A percentile compares a stretch with the other conserved stretches of the same genome.
Conservation (phyloP, 257 asterid genomes). For the Nicotiana tomentosiformis region DNA sequence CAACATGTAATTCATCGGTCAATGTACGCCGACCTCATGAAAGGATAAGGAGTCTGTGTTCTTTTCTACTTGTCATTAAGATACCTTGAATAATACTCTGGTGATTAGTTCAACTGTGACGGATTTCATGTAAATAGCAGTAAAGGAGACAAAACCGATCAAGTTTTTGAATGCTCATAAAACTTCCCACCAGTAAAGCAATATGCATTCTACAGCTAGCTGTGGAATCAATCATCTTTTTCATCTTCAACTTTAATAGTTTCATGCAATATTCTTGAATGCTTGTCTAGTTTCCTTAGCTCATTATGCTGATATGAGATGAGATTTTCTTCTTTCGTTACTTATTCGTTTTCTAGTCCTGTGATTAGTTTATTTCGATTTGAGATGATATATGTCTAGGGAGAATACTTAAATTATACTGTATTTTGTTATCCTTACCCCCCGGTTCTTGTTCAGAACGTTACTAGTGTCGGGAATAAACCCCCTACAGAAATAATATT, state of each 20-base stretch:
- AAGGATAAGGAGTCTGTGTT: background rate
- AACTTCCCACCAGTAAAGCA: background rate
- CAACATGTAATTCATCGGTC: background rate
- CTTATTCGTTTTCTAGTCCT: background rate
- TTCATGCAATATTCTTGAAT: background rate
- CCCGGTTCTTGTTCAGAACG: no score
- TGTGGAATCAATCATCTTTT: background rate
- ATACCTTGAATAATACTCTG: background rate
- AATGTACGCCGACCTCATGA: background rate
- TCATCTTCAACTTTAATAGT: background rate
- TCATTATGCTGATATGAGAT: background rate
- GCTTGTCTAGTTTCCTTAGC: background rate
- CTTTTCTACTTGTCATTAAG: background rate
- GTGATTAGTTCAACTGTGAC: background rate
- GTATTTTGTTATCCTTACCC: no score
- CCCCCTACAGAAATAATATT: no score
- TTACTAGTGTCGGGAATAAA: no score
- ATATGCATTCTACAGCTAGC: background rate
- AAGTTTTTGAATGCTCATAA: background rate
- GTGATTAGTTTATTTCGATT: background rate
- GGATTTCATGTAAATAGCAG: background rate
- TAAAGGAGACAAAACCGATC: background rate
- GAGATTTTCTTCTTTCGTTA: background rate
- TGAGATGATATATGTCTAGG: background rate
- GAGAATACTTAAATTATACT: background rate